These are phyloP conservation scores for Tulasnella sp. DNA, from an alignment of 768 basidiomycete species.

Conservation along the genomic window DNA sequence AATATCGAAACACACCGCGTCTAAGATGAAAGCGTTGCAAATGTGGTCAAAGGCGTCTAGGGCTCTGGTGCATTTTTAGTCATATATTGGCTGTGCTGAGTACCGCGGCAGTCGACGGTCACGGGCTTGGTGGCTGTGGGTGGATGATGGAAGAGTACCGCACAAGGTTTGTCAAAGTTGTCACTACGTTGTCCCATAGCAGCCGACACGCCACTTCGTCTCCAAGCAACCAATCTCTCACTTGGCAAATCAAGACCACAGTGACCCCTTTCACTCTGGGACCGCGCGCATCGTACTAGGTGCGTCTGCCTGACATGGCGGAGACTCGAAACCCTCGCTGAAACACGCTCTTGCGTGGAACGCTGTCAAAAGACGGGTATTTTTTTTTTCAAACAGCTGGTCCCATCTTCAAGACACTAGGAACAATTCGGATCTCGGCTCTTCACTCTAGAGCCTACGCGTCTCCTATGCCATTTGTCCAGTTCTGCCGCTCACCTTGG, in stretches of 20 bases:
- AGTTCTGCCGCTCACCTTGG: neutral
- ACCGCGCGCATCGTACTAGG: neutral
- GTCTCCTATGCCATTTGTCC: neutral
- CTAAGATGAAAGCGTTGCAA: neutral
- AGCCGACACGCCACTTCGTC: neutral
- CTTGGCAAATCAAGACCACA: neutral
- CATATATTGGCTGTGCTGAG: neutral
- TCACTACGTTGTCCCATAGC: too few species aligned
- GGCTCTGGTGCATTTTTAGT: neutral
- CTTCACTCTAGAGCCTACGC: neutral
- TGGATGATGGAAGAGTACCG: neutral
- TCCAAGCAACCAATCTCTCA: neutral
- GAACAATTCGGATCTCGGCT: neutral
- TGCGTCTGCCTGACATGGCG: neutral
- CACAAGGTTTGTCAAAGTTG: neutral
- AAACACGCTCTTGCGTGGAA: neutral
- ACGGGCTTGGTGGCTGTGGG: neutral
- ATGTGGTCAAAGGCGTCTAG: neutral
- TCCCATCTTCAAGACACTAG: neutral
- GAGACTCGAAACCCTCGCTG: neutral
- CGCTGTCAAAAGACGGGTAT: neutral
- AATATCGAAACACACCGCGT: too few species aligned
- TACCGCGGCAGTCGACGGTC: neutral
- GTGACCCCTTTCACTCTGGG: neutral
- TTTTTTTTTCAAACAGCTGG: neutral